Percentiles rank a stretch among this genome's conserved stretches.
Evolutionary conservation across 2,329 filamentous ascomycete genomes (phyloP).

Genomic region (Graphilbum sp.): DNA sequence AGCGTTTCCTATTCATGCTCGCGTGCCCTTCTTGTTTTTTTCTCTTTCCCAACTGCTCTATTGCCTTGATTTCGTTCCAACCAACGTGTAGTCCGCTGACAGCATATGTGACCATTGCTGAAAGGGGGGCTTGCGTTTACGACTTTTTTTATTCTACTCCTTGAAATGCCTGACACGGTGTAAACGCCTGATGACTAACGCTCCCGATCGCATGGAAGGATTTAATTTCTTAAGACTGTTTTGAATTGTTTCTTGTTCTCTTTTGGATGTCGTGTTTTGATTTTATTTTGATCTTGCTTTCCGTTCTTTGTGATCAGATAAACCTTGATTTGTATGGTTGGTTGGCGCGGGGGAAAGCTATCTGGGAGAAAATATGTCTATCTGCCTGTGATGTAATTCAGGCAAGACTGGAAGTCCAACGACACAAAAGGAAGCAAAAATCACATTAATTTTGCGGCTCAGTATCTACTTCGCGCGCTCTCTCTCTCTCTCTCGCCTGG

Average conservation of each 20-base stretch:
- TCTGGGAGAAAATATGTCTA: background rate
- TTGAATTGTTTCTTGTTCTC: slow-evolving; percentile 2
- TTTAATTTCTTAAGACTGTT: slow-evolving; percentile 10
- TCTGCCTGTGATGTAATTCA: slow-evolving; percentile 5
- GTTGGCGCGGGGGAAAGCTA: slow-evolving; percentile 2
- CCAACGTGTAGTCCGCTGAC: background rate
- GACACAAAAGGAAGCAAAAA: background rate
- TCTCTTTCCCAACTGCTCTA: slow-evolving; percentile 1
- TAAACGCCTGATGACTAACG: slow-evolving; percentile 12
- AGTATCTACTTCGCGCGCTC: background rate
- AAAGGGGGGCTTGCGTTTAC: background rate
- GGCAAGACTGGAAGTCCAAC: background rate
- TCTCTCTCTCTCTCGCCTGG: background rate
- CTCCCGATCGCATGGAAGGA: slow-evolving; percentile 10
- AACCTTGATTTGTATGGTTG: slow-evolving; percentile 2
- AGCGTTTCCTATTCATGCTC: background rate
- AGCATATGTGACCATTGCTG: background rate
- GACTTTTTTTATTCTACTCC: slow-evolving; percentile 2
- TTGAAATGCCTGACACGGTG: slow-evolving; percentile 11
- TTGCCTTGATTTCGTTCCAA: background rate
- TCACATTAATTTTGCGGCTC: background rate
- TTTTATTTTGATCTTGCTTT: background rate
- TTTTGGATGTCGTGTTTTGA: background rate
- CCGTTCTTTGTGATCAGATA: slow-evolving; percentile 3
- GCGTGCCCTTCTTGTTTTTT: background rate